Conservation (phyloP, 306 rosid species). For the Ochetophila trinervis region DNA sequence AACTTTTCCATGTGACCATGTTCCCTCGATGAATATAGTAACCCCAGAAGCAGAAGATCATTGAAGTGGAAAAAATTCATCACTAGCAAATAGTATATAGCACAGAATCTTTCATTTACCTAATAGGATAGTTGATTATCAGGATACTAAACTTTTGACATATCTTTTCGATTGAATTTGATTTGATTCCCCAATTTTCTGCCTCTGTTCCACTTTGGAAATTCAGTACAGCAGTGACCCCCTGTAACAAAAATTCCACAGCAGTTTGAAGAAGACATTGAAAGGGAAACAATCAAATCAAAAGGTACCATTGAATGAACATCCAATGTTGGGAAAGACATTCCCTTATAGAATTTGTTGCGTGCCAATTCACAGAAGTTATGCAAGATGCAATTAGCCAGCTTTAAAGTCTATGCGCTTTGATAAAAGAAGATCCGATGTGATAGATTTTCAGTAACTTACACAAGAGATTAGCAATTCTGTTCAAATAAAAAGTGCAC, state of each 20-base stretch:
- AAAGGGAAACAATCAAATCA: neutral
- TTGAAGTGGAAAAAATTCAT: neutral
- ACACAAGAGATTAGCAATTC: neutral
- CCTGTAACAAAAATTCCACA: slow-evolving; percentile 53
- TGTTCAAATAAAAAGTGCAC: slow-evolving; percentile 10
- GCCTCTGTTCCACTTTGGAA: slow-evolving; percentile 89
- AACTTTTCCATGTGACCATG: slow-evolving; percentile 22
- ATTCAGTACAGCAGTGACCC: slow-evolving; percentile 82
- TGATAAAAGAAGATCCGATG: neutral
- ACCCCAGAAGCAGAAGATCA: slow-evolving; percentile 12
- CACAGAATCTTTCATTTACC: slow-evolving; percentile 47
- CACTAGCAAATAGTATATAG: slow-evolving; percentile 6
- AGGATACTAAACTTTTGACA: slow-evolving; percentile 76
- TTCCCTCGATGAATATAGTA: slow-evolving; percentile 14
- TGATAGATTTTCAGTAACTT: neutral
- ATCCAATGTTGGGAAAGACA: neutral
- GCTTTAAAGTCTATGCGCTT: neutral
- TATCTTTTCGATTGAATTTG: slow-evolving; percentile 60
- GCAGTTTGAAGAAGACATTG: slow-evolving; percentile 24
- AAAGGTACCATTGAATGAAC: slow-evolving; percentile 4
- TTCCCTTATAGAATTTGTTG: neutral
- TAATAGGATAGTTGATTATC: slow-evolving; percentile 82
- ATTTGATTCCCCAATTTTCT: slow-evolving; percentile 88
- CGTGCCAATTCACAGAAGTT: neutral
- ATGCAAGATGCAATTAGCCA: neutral